Evolutionary conservation across 306 rosid species (phyloP), one percentile per base, ranked within the genome.

Genomic region (Vigna nakashimae): DNA sequence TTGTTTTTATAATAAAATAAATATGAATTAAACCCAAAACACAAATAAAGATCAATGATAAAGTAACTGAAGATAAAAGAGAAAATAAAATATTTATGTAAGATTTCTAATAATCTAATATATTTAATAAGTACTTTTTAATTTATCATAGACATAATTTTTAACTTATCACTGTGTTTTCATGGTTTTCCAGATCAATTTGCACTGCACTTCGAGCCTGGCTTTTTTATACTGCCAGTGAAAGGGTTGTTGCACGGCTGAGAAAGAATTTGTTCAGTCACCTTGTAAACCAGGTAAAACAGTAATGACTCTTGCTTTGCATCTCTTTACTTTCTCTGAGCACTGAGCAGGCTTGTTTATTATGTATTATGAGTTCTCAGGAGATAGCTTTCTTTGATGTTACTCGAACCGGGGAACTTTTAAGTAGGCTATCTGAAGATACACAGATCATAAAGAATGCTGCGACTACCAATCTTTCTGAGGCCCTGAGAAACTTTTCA

Each of bases 401-500:
- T 64, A 92, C 97, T 57, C 87, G 90, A 67, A 92, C 96, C 9
- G 96, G 97, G 56, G 97, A 92, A 75, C 96, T 92, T 57, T 84
- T 92, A 26, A 92, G 97, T 71, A 92, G 97, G 87, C 83, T 92
- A 43, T 92, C 96, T 63, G 96, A 92, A 81, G 97, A 92, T 78
- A 92, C 97, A 34, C 93, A 90, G 82, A 90, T 92, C 79, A 90
- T 90, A 63, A 92, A 90, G 83, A 92, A 82, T 76, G 97, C 97
- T 51, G 97, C 96, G 79, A 92, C 97, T 75, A 88, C 93, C 86
- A 90, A 89, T 88, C 97, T 92, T 49, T 92, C 93, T 3, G 97
- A 92, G 79, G 97, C 97, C 68, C 73, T 92, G 43, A 73, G 92
- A 82, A 90, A 89, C 79, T 60, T 92, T 51, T 71, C 96, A 73